These are phyloP conservation scores for Chlamydomonas incerta DNA, from an alignment of 139 green algal species.

Conservation along the genomic window DNA sequence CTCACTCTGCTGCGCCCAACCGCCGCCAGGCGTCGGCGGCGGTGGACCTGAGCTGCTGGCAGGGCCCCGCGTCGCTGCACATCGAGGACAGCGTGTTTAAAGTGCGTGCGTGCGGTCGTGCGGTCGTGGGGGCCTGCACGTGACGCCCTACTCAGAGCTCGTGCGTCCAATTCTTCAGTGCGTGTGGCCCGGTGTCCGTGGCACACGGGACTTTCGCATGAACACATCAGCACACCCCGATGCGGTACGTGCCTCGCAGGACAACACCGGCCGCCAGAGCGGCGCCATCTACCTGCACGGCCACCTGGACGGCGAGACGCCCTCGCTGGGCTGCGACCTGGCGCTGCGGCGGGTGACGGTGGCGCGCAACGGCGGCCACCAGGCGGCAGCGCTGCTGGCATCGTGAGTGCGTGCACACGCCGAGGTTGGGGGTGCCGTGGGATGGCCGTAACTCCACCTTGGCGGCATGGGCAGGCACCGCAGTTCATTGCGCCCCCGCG, in stretches of 20 bases:
- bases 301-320: neutral
- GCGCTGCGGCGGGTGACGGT: neutral
- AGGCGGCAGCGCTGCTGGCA: neutral
- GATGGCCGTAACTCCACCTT: too few relatives aligned
- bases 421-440: too few relatives aligned
- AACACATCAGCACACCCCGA: too few relatives aligned
- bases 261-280: neutral
- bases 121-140: too few relatives aligned
- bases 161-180: too few relatives aligned
- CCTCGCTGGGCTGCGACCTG: neutral
- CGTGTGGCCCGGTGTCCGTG: too few relatives aligned
- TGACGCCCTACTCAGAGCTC: too few relatives aligned
- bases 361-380: neutral
- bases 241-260: neutral
- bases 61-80: neutral
- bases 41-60: neutral
- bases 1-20: too few relatives aligned
- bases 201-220: too few relatives aligned
- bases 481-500: too few relatives aligned
- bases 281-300: constrained; percentile 5
- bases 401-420: constrained; percentile 29
- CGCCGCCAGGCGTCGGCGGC: neutral
- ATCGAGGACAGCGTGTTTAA: neutral
- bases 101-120: neutral
- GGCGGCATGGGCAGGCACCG: too few relatives aligned